Percentiles rank a stretch among this genome's conserved stretches.
Evolutionary conservation across 306 rosid genomes (phyloP).

Genomic region (Vigna trinervia): DNA sequence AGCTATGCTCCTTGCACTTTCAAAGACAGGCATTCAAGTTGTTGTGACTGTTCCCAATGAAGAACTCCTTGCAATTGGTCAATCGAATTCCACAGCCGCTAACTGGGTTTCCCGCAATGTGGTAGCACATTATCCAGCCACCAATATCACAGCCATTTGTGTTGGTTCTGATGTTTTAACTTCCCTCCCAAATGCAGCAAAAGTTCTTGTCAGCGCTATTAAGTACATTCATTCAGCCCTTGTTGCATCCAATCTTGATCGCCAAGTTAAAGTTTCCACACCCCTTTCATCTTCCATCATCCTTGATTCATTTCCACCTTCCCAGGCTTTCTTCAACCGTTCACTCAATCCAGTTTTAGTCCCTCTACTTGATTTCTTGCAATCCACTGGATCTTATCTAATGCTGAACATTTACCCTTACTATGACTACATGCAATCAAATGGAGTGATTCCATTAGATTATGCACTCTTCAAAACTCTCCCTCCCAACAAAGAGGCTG

Average conservation of each 20-base stretch:
- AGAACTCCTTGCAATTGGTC: constrained; percentile 79
- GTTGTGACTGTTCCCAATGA: constrained; percentile 77
- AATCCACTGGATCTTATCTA: constrained; percentile 71
- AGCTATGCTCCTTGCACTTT: constrained; percentile 81
- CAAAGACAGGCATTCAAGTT: constrained; percentile 76
- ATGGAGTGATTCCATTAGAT: constrained; percentile 81
- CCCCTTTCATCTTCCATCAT: constrained; percentile 78
- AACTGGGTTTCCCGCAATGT: constrained; percentile 86
- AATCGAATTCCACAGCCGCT: constrained; percentile 81
- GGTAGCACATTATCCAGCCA: constrained; percentile 84
- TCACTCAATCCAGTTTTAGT: constrained; percentile 69
- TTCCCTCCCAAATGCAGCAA: constrained; percentile 75
- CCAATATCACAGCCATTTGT: constrained; percentile 82
- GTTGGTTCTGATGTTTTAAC: constrained; percentile 83
- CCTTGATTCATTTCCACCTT: constrained; percentile 90
- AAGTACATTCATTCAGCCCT: constrained; percentile 82
- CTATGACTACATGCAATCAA: constrained; percentile 82
- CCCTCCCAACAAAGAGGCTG: constrained; percentile 79
- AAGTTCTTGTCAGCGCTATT: constrained; percentile 70
- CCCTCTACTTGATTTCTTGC: constrained; percentile 79
- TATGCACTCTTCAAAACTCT: constrained; percentile 82
- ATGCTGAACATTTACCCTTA: constrained; percentile 86
- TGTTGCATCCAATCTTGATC: constrained; percentile 78
- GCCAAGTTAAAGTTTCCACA: constrained; percentile 77
- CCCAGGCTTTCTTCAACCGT: constrained; percentile 84